Evolutionary conservation across 768 basidiomycete genomes (phyloP).

Genomic region (Kwoniella sp.): DNA sequence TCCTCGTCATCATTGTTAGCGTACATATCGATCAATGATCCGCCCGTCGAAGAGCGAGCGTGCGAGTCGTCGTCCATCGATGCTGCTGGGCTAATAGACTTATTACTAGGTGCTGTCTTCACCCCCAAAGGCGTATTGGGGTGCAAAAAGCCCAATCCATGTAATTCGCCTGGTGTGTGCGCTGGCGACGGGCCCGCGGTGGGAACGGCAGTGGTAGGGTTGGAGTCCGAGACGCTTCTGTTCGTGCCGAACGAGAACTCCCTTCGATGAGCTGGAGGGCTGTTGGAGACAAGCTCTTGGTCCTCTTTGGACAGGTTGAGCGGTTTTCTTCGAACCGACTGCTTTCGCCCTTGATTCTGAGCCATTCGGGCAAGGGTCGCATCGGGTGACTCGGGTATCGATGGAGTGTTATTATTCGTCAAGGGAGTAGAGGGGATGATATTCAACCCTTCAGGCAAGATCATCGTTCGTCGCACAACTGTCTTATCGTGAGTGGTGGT

Average conservation of each 20-base stretch:
- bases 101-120: constrained; percentile 2
- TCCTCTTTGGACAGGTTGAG: constrained; percentile 42
- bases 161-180: background rate
- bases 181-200: constrained; percentile 1
- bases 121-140: constrained; percentile 12
- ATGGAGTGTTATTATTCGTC: background rate
- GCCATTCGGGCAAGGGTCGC: constrained; percentile 7
- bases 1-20: constrained; percentile 26
- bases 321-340: constrained; percentile 49
- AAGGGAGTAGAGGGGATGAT: constrained; percentile 25
- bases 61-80: constrained; percentile 11
- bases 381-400: constrained; percentile 11
- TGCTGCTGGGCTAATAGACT: constrained; percentile 7
- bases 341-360: constrained; percentile 27
- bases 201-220: background rate
- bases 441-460: constrained; percentile 20
- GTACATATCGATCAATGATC: constrained; percentile 44
- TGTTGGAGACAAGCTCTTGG: constrained; percentile 32
- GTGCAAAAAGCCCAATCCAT: constrained; percentile 39
- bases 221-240: background rate
- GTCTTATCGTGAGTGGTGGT: constrained; percentile 13
- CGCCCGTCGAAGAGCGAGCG: constrained; percentile 32
- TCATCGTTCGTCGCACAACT: constrained; percentile 27
- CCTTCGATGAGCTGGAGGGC: constrained; percentile 23
- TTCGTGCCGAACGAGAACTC: constrained; percentile 6